Conservation (phyloP, 73 alveolate species). For the Durusdinium trenchii region DNA sequence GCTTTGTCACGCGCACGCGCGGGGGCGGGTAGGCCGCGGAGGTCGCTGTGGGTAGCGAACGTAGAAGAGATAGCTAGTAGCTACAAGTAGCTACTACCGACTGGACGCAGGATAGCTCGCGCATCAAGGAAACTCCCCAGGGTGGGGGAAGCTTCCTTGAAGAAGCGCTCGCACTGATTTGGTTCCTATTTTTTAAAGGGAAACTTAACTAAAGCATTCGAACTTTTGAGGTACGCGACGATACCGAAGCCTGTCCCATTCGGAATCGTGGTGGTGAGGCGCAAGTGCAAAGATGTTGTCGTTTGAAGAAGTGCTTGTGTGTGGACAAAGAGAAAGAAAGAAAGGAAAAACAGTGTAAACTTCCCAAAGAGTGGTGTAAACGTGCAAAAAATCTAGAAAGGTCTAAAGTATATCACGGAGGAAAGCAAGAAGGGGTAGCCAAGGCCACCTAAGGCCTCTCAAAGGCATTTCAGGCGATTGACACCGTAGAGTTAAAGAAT, state of each 20-base stretch:
- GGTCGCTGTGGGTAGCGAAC: not conserved
- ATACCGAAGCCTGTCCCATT: slow-evolving; percentile 13
- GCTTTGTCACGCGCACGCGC: not conserved
- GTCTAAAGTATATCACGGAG: no score
- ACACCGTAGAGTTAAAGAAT: no score
- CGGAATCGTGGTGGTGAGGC: slow-evolving; percentile 64
- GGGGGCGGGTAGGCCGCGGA: not conserved
- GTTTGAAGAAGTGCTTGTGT: no score
- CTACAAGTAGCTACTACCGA: not conserved
- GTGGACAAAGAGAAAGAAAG: not conserved
- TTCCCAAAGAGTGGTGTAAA: no score
- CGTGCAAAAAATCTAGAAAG: no score
- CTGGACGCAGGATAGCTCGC: no score
- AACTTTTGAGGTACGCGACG: slow-evolving; percentile 51
- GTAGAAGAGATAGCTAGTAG: not conserved
- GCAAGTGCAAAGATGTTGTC: no score
- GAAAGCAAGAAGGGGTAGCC: no score
- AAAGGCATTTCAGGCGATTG: no score
- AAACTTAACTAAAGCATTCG: no score
- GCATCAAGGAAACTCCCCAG: not conserved
- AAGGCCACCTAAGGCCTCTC: no score
- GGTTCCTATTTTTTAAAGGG: not conserved
- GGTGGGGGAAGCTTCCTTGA: not conserved
- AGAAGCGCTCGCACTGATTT: not conserved
- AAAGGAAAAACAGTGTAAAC: not conserved